Conservation (phyloP, 331 rosid genomes). For the Malus hybrid region DNA sequence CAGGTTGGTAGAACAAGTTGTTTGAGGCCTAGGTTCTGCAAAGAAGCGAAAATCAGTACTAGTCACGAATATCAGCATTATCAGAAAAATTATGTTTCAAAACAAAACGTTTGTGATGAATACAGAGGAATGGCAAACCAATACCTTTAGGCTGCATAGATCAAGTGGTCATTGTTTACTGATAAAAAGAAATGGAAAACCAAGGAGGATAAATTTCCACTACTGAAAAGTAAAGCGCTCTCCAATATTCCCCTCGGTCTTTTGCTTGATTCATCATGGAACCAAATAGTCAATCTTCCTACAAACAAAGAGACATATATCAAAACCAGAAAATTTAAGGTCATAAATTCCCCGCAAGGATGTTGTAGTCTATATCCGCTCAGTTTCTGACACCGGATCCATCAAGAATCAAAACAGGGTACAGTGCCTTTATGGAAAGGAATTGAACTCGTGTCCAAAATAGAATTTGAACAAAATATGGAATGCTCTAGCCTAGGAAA, state of each 20-base stretch:
- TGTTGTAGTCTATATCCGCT: neutral
- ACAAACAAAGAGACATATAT: neutral
- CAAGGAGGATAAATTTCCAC: neutral
- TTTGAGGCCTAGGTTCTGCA: slow-evolving; percentile 15
- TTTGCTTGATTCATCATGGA: neutral
- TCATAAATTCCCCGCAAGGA: neutral
- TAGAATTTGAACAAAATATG: neutral
- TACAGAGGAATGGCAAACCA: neutral
- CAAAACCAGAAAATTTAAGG: neutral
- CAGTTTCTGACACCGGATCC: neutral
- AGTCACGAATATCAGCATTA: neutral
- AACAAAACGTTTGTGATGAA: neutral
- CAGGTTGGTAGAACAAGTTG: slow-evolving; percentile 9
- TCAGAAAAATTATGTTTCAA: neutral
- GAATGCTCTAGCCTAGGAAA: no score
- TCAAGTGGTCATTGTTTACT: neutral
- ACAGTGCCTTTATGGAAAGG: neutral
- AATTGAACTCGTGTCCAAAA: neutral
- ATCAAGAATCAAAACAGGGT: neutral
- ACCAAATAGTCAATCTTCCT: neutral
- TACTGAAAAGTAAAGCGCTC: neutral
- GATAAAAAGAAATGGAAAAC: slow-evolving; percentile 1
- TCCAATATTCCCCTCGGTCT: neutral
- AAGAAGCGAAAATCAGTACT: neutral
- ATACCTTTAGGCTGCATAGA: neutral